Evolutionary conservation across 2,329 filamentous ascomycete genomes (phyloP).

Genomic region (Ophiognomonia clavigignenti-juglandacearum): DNA sequence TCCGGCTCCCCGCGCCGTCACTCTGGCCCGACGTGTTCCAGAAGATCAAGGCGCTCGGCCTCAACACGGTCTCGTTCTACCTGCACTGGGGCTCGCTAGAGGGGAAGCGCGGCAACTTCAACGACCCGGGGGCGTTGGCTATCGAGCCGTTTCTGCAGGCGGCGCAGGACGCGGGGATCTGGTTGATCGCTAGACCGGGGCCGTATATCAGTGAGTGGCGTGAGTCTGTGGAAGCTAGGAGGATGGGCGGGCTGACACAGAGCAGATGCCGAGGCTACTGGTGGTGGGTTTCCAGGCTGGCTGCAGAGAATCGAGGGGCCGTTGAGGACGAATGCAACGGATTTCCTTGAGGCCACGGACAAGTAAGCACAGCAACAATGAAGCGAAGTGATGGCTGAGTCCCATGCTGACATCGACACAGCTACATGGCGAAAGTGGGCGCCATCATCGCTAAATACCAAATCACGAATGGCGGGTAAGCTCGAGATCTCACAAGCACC

Average conservation of each 20-base stretch:
- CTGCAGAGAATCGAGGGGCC: conserved; percentile 55
- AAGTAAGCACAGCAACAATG: conserved; percentile 35
- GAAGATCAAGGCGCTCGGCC: conserved; percentile 69
- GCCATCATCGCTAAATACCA: too few species aligned
- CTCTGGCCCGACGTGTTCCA: conserved; percentile 64
- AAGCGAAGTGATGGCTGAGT: background rate
- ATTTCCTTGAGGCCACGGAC: conserved; percentile 56
- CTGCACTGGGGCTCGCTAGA: conserved; percentile 67
- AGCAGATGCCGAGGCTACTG: conserved; percentile 51
- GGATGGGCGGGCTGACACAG: background rate
- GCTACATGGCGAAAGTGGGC: background rate
- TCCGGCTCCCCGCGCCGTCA: conserved; percentile 29
- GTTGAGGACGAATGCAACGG: conserved; percentile 51
- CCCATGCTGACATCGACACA: background rate
- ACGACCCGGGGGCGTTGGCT: conserved; percentile 62
- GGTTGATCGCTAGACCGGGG: conserved; percentile 50
- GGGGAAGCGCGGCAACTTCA: conserved; percentile 60
- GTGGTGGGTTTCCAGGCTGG: conserved; percentile 72
- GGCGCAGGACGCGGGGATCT: conserved; percentile 61
- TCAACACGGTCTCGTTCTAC: conserved; percentile 69
- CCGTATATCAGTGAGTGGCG: conserved; percentile 12
- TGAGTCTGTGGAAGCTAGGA: too few species aligned
- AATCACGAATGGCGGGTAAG: conserved; percentile 64
- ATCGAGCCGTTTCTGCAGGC: conserved; percentile 67
- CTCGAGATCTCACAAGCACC: background rate